Percentiles rank a stretch among this genome's conserved stretches.
Evolutionary conservation across 1,284 basidiomycete species (phyloP).

Genomic region (Ceratobasidium sp.): DNA sequence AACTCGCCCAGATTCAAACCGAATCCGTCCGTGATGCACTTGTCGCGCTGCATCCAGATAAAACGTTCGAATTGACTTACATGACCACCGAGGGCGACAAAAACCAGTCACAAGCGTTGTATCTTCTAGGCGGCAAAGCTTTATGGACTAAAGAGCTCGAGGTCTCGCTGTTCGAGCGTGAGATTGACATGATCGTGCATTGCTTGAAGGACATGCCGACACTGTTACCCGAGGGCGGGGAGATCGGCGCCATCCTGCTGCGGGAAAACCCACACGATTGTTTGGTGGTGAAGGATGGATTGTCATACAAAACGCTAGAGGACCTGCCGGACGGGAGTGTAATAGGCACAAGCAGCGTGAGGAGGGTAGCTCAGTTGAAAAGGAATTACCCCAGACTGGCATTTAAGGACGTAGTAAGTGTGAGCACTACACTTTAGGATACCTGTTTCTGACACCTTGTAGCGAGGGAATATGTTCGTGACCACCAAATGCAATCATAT

Average conservation of each 20-base stretch:
- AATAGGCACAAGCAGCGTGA: conserved; percentile 94
- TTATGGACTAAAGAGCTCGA: conserved; percentile 98
- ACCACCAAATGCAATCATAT: not conserved
- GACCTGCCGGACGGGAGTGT: conserved; percentile 92
- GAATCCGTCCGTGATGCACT: conserved; percentile 77
- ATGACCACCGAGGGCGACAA: conserved; percentile 95
- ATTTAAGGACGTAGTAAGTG: conserved; percentile 91
- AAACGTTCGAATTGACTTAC: conserved; percentile 78
- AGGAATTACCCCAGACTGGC: conserved; percentile 82
- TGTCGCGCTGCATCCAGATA: conserved; percentile 62
- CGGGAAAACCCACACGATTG: conserved; percentile 93
- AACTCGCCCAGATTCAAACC: conserved; percentile 90
- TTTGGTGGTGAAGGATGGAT: conserved; percentile 86
- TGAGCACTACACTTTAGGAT: conserved; percentile 3
- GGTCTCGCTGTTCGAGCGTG: conserved; percentile 76
- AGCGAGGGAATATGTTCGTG: conserved; percentile 86
- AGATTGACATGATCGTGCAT: conserved; percentile 95
- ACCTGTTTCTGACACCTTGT: conserved; percentile 45
- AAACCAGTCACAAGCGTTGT: conserved; percentile 86
- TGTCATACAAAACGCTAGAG: conserved; percentile 79
- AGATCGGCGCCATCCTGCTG: conserved; percentile 87
- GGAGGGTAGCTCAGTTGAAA: conserved; percentile 92
- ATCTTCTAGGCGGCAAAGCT: conserved; percentile 84
- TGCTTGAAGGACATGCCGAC: conserved; percentile 96
- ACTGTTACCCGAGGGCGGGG: conserved; percentile 83